Conservation (phyloP, 306 rosid species). For the Fagus sylvatica region DNA sequence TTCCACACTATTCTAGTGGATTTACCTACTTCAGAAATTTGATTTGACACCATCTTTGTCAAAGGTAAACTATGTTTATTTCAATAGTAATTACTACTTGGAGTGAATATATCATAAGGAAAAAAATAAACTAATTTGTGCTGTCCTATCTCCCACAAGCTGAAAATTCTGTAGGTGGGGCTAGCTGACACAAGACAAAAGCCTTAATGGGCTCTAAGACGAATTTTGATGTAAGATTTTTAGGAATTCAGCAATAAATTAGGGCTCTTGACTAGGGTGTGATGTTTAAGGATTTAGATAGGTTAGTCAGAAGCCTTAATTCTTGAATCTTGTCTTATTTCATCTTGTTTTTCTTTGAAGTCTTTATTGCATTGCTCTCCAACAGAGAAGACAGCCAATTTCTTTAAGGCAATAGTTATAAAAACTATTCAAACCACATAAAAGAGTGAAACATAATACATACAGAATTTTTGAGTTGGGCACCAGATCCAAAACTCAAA, state of each 20-base stretch:
- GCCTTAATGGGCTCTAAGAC: too few relatives aligned
- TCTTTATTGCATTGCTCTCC: too few relatives aligned
- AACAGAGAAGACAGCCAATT: slow-evolving; percentile 12
- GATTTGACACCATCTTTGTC: neutral
- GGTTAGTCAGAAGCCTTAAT: too few relatives aligned
- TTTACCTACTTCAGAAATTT: neutral
- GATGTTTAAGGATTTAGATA: too few relatives aligned
- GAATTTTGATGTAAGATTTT: too few relatives aligned
- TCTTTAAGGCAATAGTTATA: neutral
- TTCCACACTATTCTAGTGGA: neutral
- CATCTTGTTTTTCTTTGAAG: too few relatives aligned
- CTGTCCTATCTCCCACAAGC: too few relatives aligned
- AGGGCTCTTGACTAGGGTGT: neutral
- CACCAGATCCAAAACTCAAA: slow-evolving; percentile 97
- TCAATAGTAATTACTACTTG: neutral
- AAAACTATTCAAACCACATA: neutral
- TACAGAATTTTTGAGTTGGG: slow-evolving; percentile 94
- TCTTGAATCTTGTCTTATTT: too few relatives aligned
- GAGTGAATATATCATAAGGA: neutral
- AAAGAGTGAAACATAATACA: slow-evolving; percentile 7
- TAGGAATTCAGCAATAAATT: too few relatives aligned
- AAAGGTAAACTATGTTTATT: neutral
- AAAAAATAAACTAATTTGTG: neutral
- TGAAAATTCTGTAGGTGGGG: neutral
- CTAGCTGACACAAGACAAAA: neutral